A percentile compares a stretch with the other conserved stretches of the same genome.
Evolutionary conservation across 192 early-diverging fungal species (phyloP).

Genomic region (Coemansia sp.): DNA sequence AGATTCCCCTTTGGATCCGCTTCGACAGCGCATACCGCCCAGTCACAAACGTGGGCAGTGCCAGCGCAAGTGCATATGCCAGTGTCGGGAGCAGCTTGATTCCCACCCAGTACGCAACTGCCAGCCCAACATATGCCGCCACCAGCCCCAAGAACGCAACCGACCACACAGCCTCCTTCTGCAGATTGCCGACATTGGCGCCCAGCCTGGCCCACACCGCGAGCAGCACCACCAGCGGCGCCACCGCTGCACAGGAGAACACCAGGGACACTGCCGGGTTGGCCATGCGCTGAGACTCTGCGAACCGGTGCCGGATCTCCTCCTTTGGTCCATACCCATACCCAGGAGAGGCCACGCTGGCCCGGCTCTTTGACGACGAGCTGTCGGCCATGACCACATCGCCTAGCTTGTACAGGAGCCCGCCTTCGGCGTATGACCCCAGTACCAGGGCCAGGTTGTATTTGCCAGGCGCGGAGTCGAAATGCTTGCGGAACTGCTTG

Average conservation of each 20-base stretch:
- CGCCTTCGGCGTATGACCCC: conserved; percentile 36
- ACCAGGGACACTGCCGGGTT: conserved; percentile 31
- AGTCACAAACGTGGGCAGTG: conserved; percentile 45
- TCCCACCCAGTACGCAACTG: conserved; percentile 50
- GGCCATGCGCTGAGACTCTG: conserved; percentile 44
- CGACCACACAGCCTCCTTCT: conserved; percentile 22
- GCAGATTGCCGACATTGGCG: conserved; percentile 29
- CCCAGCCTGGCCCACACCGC: conserved; percentile 39
- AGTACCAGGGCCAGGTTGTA: conserved; percentile 39
- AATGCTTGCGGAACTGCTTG: conserved; percentile 34
- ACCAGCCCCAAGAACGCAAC: conserved; percentile 39
- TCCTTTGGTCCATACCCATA: conserved; percentile 35
- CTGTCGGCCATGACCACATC: conserved; percentile 20
- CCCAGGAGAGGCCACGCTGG: not conserved
- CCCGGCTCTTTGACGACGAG: not conserved
- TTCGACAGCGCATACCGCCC: conserved; percentile 42
- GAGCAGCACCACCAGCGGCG: conserved; percentile 24
- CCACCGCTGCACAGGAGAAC: conserved; percentile 22
- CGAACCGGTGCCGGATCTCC: conserved; percentile 49
- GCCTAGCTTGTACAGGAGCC: conserved; percentile 36
- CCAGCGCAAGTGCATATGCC: conserved; percentile 42
- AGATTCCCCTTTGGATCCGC: conserved; percentile 30
- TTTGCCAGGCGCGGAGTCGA: conserved; percentile 16
- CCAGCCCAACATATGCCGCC: conserved; percentile 43
- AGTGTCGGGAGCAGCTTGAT: conserved; percentile 45